Percentiles rank a stretch among this genome's conserved stretches.
Evolutionary conservation across 257 asterid genomes (phyloP).

Genomic region (Nicotiana tabacum): DNA sequence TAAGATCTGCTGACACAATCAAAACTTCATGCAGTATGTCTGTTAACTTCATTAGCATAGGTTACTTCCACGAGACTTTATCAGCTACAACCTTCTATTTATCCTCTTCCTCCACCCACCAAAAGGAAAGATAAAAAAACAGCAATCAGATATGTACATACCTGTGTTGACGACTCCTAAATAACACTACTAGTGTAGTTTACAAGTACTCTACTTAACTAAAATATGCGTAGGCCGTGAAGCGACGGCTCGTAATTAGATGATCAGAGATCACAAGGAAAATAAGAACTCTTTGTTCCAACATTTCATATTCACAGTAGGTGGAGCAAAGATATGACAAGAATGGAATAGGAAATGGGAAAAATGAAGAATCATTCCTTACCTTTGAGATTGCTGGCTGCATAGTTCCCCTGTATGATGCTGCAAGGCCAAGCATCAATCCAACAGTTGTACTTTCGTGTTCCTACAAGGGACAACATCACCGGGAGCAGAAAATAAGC

Average conservation of each 20-base stretch:
- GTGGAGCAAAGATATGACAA: conserved; percentile 12
- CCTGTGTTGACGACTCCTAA: not conserved
- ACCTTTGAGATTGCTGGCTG: conserved; percentile 98
- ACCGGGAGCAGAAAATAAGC: not conserved
- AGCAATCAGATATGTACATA: not conserved
- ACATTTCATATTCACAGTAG: not conserved
- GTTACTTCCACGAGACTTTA: not conserved
- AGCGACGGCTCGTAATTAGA: not conserved
- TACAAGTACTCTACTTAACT: not conserved
- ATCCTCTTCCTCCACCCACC: not conserved
- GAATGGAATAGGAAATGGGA: conserved; percentile 14
- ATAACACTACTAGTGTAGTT: not conserved
- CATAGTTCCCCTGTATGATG: conserved; percentile 95
- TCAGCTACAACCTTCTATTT: not conserved
- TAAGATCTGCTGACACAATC: not conserved
- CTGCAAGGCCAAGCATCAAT: conserved; percentile 96
- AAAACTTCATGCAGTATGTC: not conserved
- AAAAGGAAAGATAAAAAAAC: not conserved
- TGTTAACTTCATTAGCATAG: not conserved
- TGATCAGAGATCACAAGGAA: not conserved
- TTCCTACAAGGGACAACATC: conserved; percentile 41
- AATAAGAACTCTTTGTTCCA: not conserved
- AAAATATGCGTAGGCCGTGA: not conserved
- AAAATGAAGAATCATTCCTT: conserved; percentile 16
- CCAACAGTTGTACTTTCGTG: conserved; percentile 97